Conservation (phyloP, 225 moss, liverwort and hornwort genomes). For the Pleurozium schreberi region DNA sequence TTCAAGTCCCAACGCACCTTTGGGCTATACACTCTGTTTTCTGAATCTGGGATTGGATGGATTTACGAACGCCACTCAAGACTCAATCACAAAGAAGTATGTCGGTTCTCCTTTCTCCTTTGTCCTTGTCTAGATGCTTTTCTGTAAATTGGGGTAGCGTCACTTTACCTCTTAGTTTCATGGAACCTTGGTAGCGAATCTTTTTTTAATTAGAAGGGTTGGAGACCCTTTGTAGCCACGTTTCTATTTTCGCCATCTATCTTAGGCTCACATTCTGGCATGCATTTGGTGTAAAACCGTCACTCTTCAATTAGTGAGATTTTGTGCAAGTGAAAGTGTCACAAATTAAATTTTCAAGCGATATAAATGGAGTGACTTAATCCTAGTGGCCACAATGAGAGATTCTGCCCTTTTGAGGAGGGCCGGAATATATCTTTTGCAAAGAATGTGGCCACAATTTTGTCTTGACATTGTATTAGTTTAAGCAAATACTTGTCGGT, state of each 20-base stretch:
- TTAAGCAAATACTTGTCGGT: neutral
- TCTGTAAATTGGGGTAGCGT: neutral
- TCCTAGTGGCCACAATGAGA: neutral
- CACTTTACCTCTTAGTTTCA: neutral
- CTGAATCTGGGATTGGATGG: slow-evolving; percentile 84
- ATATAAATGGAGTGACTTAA: neutral
- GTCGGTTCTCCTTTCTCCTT: neutral
- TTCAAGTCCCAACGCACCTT: slow-evolving; percentile 79
- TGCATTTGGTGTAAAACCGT: neutral
- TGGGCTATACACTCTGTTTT: slow-evolving; percentile 81
- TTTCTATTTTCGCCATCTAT: neutral
- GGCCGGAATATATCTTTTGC: neutral
- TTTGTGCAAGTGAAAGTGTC: neutral
- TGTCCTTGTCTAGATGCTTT: neutral
- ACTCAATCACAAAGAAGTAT: slow-evolving; percentile 72
- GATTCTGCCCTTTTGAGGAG: neutral
- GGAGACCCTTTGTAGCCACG: neutral
- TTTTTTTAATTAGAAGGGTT: neutral
- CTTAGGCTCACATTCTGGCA: neutral
- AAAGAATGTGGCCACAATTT: neutral
- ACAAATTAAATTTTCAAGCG: neutral
- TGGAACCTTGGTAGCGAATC: too few relatives aligned
- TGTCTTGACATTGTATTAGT: neutral
- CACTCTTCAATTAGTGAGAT: neutral
- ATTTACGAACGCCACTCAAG: slow-evolving; percentile 93